A percentile compares a stretch with the other conserved stretches of the same genome.
phyloP scores from a whole-genome alignment of 2,329 filamentous ascomycete species.

The Fusarium sororula region DNA sequence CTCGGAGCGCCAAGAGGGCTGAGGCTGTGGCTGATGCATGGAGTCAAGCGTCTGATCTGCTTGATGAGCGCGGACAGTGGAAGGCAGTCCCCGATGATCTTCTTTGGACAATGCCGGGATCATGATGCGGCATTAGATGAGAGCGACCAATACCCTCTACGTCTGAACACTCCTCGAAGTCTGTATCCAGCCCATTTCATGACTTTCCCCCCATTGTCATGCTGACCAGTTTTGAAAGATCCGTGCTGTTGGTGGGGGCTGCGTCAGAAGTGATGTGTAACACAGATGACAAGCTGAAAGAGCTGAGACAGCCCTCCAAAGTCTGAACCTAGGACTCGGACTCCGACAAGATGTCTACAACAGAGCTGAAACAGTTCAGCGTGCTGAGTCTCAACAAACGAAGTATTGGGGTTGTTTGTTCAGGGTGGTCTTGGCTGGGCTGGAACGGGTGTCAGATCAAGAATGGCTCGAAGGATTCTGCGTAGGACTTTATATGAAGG shows the following conservation, averaged over 20 bases:
- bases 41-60: neutral
- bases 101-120: neutral
- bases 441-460: neutral
- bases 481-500: neutral
- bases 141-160: accelerated
- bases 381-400: neutral
- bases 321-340: neutral
- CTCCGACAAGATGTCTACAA: neutral
- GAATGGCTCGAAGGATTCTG: neutral
- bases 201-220: accelerated
- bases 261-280: neutral
- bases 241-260: neutral
- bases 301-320: neutral
- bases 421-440: neutral
- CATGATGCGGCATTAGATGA: neutral
- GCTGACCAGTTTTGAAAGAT: accelerated
- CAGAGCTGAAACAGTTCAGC: neutral
- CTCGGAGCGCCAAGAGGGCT: neutral
- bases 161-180: accelerated
- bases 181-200: neutral
- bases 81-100: neutral
- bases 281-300: neutral
- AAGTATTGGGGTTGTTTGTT: neutral
- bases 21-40: neutral
- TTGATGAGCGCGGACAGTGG: neutral